Conservation (phyloP, 2,329 filamentous ascomycete species). For the Talaromyces pinophilus region DNA sequence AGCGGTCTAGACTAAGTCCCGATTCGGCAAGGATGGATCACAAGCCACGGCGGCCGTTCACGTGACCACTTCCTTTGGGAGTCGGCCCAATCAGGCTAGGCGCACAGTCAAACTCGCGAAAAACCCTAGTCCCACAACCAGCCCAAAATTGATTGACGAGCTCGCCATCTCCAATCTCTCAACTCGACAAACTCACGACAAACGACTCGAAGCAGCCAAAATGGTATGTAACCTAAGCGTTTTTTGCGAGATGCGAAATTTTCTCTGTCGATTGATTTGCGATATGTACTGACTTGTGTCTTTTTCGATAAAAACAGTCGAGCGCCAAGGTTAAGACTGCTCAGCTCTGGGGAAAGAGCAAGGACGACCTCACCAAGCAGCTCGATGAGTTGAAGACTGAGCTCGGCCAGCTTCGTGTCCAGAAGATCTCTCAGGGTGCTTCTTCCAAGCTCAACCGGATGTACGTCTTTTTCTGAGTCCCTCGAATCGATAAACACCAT, state of each 20-base stretch:
- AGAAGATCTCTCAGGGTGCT: slow-evolving; percentile 93
- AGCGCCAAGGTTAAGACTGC: slow-evolving; percentile 84
- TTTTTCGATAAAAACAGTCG: slow-evolving; percentile 49
- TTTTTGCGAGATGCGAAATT: neutral
- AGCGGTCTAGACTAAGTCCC: slow-evolving; percentile 4
- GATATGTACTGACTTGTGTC: slow-evolving; percentile 13
- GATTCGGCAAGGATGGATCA: slow-evolving; percentile 7
- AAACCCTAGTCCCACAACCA: slow-evolving; percentile 51
- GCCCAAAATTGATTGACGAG: slow-evolving; percentile 37
- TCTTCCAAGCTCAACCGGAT: slow-evolving; percentile 97
- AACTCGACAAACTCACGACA: slow-evolving; percentile 50
- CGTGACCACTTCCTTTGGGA: neutral
- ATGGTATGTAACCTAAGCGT: slow-evolving; percentile 41
- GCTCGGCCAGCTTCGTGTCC: slow-evolving; percentile 92
- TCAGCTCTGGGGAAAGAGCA: slow-evolving; percentile 98
- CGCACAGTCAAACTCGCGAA: slow-evolving; percentile 28
- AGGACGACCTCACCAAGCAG: slow-evolving; percentile 96
- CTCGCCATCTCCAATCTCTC: slow-evolving; percentile 44
- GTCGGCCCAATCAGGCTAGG: slow-evolving; percentile 15
- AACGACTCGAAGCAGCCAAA: slow-evolving; percentile 43
- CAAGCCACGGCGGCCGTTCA: slow-evolving; percentile 15
- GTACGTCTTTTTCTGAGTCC: slow-evolving; percentile 58
- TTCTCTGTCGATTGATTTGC: slow-evolving; percentile 19
- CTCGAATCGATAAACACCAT: slow-evolving; percentile 17
- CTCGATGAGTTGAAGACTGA: slow-evolving; percentile 94